These are phyloP conservation scores for Fraxinus angustifolia DNA, from an alignment of 305 asterid genomes.

Conservation along the genomic window DNA sequence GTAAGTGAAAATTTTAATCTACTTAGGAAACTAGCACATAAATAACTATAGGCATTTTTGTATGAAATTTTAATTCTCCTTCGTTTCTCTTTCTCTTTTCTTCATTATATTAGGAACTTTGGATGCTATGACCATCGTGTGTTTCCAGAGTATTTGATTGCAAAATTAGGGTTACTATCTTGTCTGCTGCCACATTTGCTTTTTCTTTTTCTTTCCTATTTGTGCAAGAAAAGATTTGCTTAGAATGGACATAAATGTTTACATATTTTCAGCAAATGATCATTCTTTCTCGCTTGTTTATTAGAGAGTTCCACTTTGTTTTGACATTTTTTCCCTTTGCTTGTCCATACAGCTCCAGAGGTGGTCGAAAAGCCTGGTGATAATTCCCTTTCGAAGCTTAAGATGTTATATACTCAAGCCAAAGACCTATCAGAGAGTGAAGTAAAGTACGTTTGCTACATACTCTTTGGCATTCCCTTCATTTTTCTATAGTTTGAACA, in stretches of 20 bases:
- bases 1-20: neutral
- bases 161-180: neutral
- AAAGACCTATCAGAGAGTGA: constrained; percentile 86
- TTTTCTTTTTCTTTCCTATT: neutral
- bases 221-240: neutral
- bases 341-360: constrained; percentile 66
- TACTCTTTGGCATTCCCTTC: neutral
- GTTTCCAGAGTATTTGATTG: neutral
- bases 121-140: neutral
- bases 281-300: neutral
- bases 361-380: constrained; percentile 88
- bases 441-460: constrained; percentile 46
- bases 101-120: neutral
- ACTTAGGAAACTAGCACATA: neutral
- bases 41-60: neutral
- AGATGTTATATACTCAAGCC: constrained; percentile 68
- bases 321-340: constrained; percentile 7
- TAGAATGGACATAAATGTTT: neutral
- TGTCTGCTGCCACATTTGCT: neutral
- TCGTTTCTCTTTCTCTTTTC: neutral
- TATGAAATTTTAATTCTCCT: neutral
- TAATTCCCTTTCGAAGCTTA: constrained; percentile 67
- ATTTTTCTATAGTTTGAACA: constrained; percentile 6
- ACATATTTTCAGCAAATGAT: neutral
- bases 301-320: neutral